These are phyloP conservation scores for Senecio squalidus DNA, from an alignment of 140 eudicot genomes.

Conservation along the genomic window DNA sequence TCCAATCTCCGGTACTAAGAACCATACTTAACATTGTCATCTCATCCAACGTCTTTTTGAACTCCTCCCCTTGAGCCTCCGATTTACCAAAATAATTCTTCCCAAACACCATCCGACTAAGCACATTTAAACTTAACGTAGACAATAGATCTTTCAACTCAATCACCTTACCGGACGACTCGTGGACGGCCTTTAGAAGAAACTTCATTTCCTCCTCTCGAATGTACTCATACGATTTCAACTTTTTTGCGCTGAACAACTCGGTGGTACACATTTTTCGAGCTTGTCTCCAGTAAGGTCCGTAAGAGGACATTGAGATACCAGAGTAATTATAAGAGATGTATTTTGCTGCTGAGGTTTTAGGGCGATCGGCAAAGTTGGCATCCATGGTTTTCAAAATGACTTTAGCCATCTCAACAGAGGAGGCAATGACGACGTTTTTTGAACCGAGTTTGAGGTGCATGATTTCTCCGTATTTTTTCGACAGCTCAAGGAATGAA, in stretches of 20 bases:
- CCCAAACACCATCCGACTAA: conserved; percentile 69
- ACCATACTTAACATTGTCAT: conserved; percentile 18
- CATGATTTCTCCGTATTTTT: conserved; percentile 19
- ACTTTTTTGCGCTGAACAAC: conserved; percentile 44
- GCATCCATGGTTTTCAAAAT: conserved; percentile 13
- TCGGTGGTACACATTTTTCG: no score
- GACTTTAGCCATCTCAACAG: conserved; percentile 21
- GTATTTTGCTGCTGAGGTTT: conserved; percentile 30
- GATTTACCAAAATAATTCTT: conserved; percentile 27
- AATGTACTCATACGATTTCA: conserved; percentile 55
- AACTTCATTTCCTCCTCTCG: conserved; percentile 44
- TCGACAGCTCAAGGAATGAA: conserved; percentile 14
- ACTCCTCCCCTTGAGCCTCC: not conserved
- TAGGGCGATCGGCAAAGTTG: conserved; percentile 24
- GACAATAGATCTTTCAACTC: conserved; percentile 37
- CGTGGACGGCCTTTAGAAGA: conserved; percentile 17
- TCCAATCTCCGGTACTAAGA: conserved; percentile 43
- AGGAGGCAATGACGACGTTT: conserved; percentile 19
- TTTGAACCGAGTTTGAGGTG: conserved; percentile 24
- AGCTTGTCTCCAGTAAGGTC: no score
- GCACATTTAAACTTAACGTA: conserved; percentile 44
- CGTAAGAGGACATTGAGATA: conserved; percentile 29
- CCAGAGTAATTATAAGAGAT: conserved; percentile 27
- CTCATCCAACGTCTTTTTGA: not conserved
- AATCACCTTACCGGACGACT: conserved; percentile 3